Conservation (phyloP, 495 filamentous ascomycete species). For the Jackrogersella multiformis region DNA sequence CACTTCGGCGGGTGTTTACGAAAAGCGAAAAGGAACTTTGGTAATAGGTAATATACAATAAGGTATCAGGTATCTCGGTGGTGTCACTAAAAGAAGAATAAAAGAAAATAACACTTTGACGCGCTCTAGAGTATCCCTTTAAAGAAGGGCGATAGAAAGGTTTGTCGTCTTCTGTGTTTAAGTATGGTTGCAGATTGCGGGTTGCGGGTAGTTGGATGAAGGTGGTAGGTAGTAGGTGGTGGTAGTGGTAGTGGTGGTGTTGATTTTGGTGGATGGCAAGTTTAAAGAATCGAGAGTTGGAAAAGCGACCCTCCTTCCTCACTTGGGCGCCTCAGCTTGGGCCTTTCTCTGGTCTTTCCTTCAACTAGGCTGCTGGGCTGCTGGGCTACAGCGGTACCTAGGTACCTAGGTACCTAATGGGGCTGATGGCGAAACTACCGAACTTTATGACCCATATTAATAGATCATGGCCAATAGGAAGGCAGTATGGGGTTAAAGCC, state of each 20-base stretch:
- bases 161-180: neutral
- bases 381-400: no score
- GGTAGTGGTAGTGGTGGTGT: slow-evolving; percentile 15
- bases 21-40: neutral
- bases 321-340: slow-evolving; percentile 15
- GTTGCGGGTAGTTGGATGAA: neutral
- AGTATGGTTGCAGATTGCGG: no score
- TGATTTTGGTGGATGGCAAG: slow-evolving; percentile 27
- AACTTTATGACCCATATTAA: neutral
- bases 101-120: slow-evolving; percentile 3
- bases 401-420: slow-evolving; percentile 17
- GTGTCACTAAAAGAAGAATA: slow-evolving; percentile 12
- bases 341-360: slow-evolving; percentile 24
- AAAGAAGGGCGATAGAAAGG: neutral
- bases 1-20: neutral
- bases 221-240: slow-evolving; percentile 16
- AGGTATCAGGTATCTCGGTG: neutral
- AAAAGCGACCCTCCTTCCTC: slow-evolving; percentile 18
- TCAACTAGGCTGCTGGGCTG: neutral
- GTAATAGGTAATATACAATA: slow-evolving; percentile 14
- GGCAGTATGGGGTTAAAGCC: no score
- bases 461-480: neutral
- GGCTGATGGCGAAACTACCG: neutral
- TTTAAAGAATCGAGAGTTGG: slow-evolving; percentile 22
- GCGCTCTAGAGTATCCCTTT: slow-evolving; percentile 13